These are phyloP conservation scores for Penicillium concentricum DNA, from an alignment of 2,329 filamentous ascomycete genomes.

Conservation along the genomic window DNA sequence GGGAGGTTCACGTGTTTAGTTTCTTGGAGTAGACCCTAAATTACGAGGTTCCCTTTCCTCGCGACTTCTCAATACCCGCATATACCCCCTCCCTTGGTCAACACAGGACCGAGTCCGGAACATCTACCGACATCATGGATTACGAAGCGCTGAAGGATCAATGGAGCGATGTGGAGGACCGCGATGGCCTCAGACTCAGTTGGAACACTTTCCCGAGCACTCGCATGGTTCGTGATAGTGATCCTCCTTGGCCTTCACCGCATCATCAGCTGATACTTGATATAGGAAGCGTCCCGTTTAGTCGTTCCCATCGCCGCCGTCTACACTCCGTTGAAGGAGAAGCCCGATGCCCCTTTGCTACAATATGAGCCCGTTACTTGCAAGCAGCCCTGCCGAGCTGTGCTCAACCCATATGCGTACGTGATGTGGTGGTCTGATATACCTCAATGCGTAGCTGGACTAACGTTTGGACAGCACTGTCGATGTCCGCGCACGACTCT, in stretches of 20 bases:
- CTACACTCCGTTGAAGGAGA: constrained; percentile 95
- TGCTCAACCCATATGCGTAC: constrained; percentile 96
- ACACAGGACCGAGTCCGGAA: constrained; percentile 22
- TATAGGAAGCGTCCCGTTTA: constrained; percentile 84
- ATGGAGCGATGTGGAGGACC: constrained; percentile 95
- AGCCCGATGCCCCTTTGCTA: constrained; percentile 78
- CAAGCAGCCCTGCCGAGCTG: constrained; percentile 92
- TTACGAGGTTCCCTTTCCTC: constrained; percentile 14
- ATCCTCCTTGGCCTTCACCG: constrained; percentile 9
- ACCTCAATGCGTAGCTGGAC: constrained; percentile 15
- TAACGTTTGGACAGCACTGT: constrained; percentile 52
- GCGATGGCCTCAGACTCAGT: constrained; percentile 91
- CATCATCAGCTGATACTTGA: constrained; percentile 30
- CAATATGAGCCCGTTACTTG: constrained; percentile 97
- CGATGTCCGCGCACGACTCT: constrained; percentile 64
- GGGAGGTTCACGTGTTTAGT: constrained; percentile 22
- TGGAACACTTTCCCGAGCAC: constrained; percentile 99
- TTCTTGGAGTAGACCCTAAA: constrained; percentile 20
- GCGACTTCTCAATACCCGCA: constrained; percentile 18
- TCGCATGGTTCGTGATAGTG: constrained; percentile 70
- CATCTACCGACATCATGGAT: constrained; percentile 63
- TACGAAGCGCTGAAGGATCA: constrained; percentile 92
- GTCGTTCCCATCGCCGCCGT: constrained; percentile 95
- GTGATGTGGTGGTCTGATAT: constrained; percentile 24
- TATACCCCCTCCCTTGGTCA: constrained; percentile 27